Evolutionary conservation across 2,329 filamentous ascomycete species (phyloP), one percentile per base, ranked within the genome.

Genomic region (Fusarium chuoi): DNA sequence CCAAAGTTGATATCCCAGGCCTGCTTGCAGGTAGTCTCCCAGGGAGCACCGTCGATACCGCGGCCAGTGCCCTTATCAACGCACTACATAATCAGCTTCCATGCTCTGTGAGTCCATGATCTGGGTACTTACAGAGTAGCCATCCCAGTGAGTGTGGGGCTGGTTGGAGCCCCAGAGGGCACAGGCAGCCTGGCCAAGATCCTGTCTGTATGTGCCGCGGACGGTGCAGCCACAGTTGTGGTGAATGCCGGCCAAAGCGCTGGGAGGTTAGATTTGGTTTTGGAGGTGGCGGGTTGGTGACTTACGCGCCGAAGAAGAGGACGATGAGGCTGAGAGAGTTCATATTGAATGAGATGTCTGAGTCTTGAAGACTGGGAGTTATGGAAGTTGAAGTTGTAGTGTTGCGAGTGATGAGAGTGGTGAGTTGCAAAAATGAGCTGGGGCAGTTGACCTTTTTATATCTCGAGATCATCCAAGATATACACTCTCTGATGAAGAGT

Each of bases 221-320:
- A 61, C 54, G 17, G 45, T 68, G 70, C 70, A 72, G 59, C 70
- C 70, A 49, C 70, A 72, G 63, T 72, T 72, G 45, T 64, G 59
- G 24, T 72, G 70, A 17, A 20, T 44, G 1, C 0, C 7, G n/a
- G 68, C 70, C 33, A 68, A 20, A 8, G 45, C 48, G n/a, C 70
- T 68, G 18, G 0, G 6, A 24, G 33, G 45, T 61, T 28, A 61
- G 58, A n/a, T 17, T 28, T 15, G 38, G n/a, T 10, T 2, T 1
- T 14, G 5, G 22, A 9, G 1, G 9, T 1, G 11, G 6, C 13
- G 28, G 11, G 7, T 0, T n/a, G 22, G 2, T 51, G 33, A 28
- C 59, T 38, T 46, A 57, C 59, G 14, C 26, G 30, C 59, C 48
- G 22, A 62, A 11, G 20, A 56, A 42, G 12, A 62, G 59, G 5